phyloP scores from a whole-genome alignment of 2,329 filamentous ascomycete genomes.

The Colletotrichum destructivum region DNA sequence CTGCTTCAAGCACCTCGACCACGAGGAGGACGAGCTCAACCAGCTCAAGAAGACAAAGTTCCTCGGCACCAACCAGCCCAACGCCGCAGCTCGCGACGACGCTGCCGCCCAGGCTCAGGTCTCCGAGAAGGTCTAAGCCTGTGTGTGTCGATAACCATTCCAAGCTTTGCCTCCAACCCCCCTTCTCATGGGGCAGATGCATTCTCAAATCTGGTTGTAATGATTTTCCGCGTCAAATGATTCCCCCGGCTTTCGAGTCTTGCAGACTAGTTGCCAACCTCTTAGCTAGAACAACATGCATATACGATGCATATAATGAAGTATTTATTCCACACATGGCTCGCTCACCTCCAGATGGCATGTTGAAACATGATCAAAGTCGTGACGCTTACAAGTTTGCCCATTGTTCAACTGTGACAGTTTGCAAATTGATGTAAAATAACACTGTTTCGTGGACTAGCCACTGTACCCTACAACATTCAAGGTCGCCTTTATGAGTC shows the following conservation, averaged over 20 bases:
- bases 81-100: constrained; percentile 37
- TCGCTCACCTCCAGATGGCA: too few species aligned
- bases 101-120: background rate
- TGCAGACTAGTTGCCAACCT: constrained; percentile 23
- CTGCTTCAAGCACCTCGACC: constrained; percentile 76
- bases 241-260: constrained; percentile 37
- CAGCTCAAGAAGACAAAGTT: constrained; percentile 66
- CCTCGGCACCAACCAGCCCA: constrained; percentile 58
- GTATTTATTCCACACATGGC: background rate
- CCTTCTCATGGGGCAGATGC: background rate
- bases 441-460: too few species aligned
- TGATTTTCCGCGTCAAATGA: constrained; percentile 42
- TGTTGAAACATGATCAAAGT: too few species aligned
- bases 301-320: constrained; percentile 33
- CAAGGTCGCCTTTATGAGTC: too few species aligned
- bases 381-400: too few species aligned
- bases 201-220: constrained; percentile 30
- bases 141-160: background rate
- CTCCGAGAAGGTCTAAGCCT: constrained; percentile 33
- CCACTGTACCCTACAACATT: too few species aligned
- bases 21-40: constrained; percentile 79
- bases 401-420: too few species aligned
- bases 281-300: constrained; percentile 33
- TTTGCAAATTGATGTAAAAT: too few species aligned
- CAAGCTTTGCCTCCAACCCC: background rate